A percentile compares a stretch with the other conserved stretches of the same genome.
Conservation (phyloP, 306 rosid species). For the Neltuma alba region DNA sequence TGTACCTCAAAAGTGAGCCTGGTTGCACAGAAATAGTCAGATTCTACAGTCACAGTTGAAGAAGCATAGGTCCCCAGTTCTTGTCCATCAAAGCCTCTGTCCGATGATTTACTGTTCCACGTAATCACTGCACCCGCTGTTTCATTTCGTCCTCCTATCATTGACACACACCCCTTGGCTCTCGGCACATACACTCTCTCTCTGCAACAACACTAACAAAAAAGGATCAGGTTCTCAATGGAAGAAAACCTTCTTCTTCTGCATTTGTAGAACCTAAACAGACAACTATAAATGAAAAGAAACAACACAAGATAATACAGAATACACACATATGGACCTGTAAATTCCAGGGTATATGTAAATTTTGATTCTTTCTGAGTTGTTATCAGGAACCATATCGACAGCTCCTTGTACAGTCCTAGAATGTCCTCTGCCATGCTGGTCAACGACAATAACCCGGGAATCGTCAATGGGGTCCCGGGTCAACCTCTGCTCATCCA, state of each 20-base stretch:
- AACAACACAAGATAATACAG: neutral
- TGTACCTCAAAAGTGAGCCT: slow-evolving; percentile 70
- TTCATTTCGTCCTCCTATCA: slow-evolving; percentile 62
- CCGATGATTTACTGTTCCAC: slow-evolving; percentile 88
- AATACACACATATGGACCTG: slow-evolving; percentile 44
- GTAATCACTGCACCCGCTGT: slow-evolving; percentile 53
- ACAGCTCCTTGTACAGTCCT: slow-evolving; percentile 69
- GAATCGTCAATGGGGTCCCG: neutral
- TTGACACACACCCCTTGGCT: slow-evolving; percentile 75
- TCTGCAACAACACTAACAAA: slow-evolving; percentile 52
- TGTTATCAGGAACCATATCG: slow-evolving; percentile 54
- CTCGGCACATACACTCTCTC: slow-evolving; percentile 79
- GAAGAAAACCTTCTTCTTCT: too few relatives aligned
- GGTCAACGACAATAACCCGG: slow-evolving; percentile 53
- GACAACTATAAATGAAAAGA: neutral
- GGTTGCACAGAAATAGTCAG: slow-evolving; percentile 82
- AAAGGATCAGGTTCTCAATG: neutral
- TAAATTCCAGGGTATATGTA: slow-evolving; percentile 68
- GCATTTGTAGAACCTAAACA: too few relatives aligned
- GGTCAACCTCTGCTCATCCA: slow-evolving; percentile 32
- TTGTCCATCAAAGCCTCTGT: slow-evolving; percentile 54
- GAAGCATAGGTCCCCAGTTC: slow-evolving; percentile 73
- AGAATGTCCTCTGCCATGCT: slow-evolving; percentile 64
- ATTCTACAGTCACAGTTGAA: slow-evolving; percentile 75
- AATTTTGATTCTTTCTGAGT: slow-evolving; percentile 53